A percentile compares a stretch with the other conserved stretches of the same genome.
phyloP scores from a whole-genome alignment of 2,329 filamentous ascomycete species.

The Sordariomycetes sp. region DNA sequence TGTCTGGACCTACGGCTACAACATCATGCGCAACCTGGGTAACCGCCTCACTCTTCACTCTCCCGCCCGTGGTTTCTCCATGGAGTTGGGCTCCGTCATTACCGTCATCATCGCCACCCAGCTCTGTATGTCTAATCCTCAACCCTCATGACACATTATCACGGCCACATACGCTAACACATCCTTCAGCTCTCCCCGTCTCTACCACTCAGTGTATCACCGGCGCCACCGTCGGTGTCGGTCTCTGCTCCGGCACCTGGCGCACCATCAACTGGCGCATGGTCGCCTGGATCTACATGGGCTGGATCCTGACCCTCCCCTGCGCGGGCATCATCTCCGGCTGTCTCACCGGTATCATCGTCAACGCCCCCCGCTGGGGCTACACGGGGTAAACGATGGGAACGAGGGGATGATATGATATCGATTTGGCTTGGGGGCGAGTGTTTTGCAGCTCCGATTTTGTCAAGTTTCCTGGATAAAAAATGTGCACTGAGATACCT shows the following conservation, averaged over 20 bases:
- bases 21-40: conserved; percentile 50
- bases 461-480: not conserved
- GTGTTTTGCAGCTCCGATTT: not conserved
- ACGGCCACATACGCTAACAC: conserved; percentile 9
- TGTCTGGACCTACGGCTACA: conserved; percentile 48
- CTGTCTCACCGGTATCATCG: conserved; percentile 46
- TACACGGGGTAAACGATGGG: not conserved
- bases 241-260: conserved; percentile 44
- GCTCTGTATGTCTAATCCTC: conserved; percentile 23
- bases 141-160: not conserved
- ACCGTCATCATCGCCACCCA: conserved; percentile 52
- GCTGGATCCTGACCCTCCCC: conserved; percentile 49
- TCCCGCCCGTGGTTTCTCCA: conserved; percentile 42
- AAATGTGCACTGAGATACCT: not conserved
- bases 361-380: conserved; percentile 42
- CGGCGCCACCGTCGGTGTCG: conserved; percentile 48
- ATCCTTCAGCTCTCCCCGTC: conserved; percentile 34
- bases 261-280: conserved; percentile 50
- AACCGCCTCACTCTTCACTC: conserved; percentile 52
- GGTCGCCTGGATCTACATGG: conserved; percentile 43
- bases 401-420: not conserved
- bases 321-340: conserved; percentile 42
- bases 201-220: conserved; percentile 54
- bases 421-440: not conserved
- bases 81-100: conserved; percentile 47